Evolutionary conservation across 257 asterid species (phyloP).

Genomic region (Penstemon barbatus): DNA sequence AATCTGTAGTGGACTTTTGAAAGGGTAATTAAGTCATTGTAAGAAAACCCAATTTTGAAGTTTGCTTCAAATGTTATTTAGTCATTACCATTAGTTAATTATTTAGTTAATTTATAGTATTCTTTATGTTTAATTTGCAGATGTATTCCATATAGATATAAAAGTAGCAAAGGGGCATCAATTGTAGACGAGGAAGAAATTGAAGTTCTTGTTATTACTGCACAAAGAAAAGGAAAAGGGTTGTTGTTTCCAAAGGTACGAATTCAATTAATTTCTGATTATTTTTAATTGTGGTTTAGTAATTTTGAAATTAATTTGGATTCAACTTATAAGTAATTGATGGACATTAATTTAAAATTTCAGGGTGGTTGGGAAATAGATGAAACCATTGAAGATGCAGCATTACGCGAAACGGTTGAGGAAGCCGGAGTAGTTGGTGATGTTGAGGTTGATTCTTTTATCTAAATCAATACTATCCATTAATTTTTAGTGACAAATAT

Average conservation of each 20-base stretch:
- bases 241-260: conserved; percentile 85
- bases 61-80: no score
- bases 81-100: no score
- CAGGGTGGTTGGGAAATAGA: conserved; percentile 97
- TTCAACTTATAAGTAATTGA: background rate
- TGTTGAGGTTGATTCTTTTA: conserved; percentile 55
- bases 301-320: background rate
- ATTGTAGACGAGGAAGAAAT: conserved; percentile 59
- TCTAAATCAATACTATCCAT: background rate
- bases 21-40: no score
- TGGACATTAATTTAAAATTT: background rate
- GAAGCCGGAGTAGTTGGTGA: conserved; percentile 96
- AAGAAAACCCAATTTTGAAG: no score
- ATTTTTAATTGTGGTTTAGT: no score
- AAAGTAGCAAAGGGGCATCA: conserved; percentile 31
- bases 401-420: conserved; percentile 81
- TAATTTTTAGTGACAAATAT: background rate
- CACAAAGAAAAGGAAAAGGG: conserved; percentile 85
- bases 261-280: background rate
- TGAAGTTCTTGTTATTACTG: conserved; percentile 77
- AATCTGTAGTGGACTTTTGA: no score
- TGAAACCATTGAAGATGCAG: conserved; percentile 71
- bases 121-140: conserved; percentile 38
- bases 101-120: no score
- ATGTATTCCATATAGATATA: conserved; percentile 82